Evolutionary conservation across 2,329 filamentous ascomycete species (phyloP), one percentile per base, ranked within the genome.

Genomic region (Sclerotinia borealis): DNA sequence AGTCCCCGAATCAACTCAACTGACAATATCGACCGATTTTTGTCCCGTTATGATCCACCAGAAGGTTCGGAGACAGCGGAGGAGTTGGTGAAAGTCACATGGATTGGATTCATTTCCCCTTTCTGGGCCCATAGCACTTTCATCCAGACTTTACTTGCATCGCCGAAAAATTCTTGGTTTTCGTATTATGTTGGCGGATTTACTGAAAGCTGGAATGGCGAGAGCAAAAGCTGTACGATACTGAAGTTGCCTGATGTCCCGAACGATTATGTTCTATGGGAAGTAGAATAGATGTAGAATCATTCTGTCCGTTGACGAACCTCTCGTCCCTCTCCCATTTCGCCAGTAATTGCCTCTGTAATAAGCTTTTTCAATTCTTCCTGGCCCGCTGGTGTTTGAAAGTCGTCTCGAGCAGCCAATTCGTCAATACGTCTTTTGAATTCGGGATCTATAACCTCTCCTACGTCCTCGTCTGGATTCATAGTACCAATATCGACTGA

Each of bases 351-450:
- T 2, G 91, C 92, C 71, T 97, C 92, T 68, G 89, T 84, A 7
- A 99, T 86, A 65, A 99, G 78, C 68, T 85, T 83, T 65, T 92
- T 84, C 71, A 99, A 77, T 73, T 93, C 86, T 27, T 83, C 83
- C 76, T 99, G 95, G 4, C 90, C 91, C 65, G 89, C 85, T 61
- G 91, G 87, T 6, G 86, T 89, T 70, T 93, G 81, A 71, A 97
- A 96, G 72, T 98, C 92, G 29, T 89, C 87, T 47, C 92, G 83
- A 41, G 88, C 83, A 2, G 95, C 93, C 65, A 99, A 78, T 76
- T 96, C 90, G 72, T 98, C 92, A 72, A 99, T 98, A 60, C 91
- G 83, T 68, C 89, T 82, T 72, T 89, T 86, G 69, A 99, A 91
- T 69, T 93, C 92, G 1, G 91, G 86, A 73, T 98, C 92, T 10